Evolutionary conservation across 805 yeast genomes (phyloP).

Genomic region (Nakazawaea wickerhamii): DNA sequence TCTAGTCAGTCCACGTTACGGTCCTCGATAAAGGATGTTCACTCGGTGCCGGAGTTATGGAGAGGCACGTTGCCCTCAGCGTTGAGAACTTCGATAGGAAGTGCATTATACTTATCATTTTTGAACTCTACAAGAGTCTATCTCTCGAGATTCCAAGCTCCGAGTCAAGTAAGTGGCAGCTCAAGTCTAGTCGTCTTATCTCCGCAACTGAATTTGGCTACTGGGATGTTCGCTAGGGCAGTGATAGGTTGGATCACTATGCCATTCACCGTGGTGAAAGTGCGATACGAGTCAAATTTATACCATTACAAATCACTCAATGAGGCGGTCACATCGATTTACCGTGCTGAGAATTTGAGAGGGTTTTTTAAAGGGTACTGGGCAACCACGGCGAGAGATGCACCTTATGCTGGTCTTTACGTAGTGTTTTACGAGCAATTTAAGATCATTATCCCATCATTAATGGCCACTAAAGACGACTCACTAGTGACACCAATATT

Average conservation of each 20-base stretch:
- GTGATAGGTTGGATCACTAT: slow-evolving; percentile 81
- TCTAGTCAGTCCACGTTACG: slow-evolving; percentile 26
- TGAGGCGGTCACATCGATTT: slow-evolving; percentile 57
- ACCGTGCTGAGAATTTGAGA: slow-evolving; percentile 40
- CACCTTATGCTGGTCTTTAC: slow-evolving; percentile 94
- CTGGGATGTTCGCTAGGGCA: slow-evolving; percentile 79
- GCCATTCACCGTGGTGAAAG: slow-evolving; percentile 92
- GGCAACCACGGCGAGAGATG: slow-evolving; percentile 85
- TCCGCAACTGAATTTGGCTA: slow-evolving; percentile 58
- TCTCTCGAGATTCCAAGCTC: slow-evolving; percentile 31
- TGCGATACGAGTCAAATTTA: slow-evolving; percentile 78
- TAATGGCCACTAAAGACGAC: slow-evolving; percentile 15
- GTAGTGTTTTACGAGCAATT: slow-evolving; percentile 78
- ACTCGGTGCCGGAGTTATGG: slow-evolving; percentile 60
- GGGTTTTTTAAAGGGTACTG: slow-evolving; percentile 87
- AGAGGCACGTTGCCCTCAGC: slow-evolving; percentile 92
- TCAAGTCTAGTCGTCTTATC: slow-evolving; percentile 68
- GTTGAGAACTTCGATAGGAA: slow-evolving; percentile 82
- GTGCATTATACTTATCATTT: slow-evolving; percentile 77
- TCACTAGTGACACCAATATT: slow-evolving; percentile 15
- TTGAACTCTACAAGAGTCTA: slow-evolving; percentile 56
- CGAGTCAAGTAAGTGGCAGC: too few species aligned
- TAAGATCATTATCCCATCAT: slow-evolving; percentile 49
- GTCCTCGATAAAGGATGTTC: slow-evolving; percentile 34
- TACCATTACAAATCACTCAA: slow-evolving; percentile 62